Evolutionary conservation across 2,329 filamentous ascomycete genomes (phyloP).

Genomic region (Alternaria rosae): DNA sequence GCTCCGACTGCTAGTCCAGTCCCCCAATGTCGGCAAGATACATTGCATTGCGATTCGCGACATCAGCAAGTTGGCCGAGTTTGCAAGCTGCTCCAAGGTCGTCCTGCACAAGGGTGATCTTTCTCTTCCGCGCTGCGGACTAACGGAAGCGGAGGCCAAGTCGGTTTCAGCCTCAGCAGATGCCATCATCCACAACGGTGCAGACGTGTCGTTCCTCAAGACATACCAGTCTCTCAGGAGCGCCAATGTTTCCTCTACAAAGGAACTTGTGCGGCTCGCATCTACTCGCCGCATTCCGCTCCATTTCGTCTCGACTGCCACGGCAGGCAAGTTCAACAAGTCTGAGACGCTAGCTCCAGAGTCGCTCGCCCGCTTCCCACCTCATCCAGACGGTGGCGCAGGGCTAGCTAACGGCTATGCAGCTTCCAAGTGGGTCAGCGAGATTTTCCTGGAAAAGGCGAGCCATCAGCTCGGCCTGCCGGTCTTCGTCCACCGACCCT

Average conservation of each 20-base stretch:
- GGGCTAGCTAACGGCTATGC: background rate
- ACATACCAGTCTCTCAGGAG: background rate
- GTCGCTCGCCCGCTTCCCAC: background rate
- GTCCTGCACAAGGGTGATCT: background rate
- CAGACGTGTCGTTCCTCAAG: background rate
- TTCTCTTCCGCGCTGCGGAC: background rate
- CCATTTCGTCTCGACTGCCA: background rate
- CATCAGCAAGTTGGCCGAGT: background rate
- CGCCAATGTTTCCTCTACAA: background rate
- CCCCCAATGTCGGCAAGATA: background rate
- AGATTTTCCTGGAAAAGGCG: background rate
- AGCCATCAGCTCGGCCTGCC: background rate
- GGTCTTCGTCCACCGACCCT: background rate
- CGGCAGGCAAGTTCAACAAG: background rate
- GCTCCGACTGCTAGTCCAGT: background rate
- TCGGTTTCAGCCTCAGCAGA: background rate
- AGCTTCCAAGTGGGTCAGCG: background rate
- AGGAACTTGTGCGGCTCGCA: background rate
- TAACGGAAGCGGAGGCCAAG: background rate
- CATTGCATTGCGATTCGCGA: background rate
- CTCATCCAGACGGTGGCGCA: background rate
- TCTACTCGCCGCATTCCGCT: background rate
- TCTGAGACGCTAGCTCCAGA: background rate
- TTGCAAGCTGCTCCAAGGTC: background rate
- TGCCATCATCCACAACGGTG: background rate